phyloP scores from a whole-genome alignment of 805 yeast species.

The Candida qinlingensis region DNA sequence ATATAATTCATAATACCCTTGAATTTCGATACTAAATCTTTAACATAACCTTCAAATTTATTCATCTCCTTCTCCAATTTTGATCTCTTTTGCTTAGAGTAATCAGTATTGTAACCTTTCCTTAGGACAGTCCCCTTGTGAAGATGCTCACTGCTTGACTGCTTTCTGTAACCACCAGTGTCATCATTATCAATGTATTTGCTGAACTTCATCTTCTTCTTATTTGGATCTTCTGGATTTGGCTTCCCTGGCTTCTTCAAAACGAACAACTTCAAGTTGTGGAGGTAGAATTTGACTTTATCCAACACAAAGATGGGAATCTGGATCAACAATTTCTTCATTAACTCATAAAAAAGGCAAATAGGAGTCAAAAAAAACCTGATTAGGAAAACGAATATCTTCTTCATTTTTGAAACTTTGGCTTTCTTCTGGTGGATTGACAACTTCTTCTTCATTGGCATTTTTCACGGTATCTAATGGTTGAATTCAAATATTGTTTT shows the following conservation, averaged over 20 bases:
- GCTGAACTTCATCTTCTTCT: neutral
- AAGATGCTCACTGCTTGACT: neutral
- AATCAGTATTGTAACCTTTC: no score
- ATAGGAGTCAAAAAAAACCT: slow-evolving; percentile 1
- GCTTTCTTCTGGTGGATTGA: neutral
- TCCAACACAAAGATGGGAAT: neutral
- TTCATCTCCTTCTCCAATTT: neutral
- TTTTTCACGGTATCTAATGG: no score
- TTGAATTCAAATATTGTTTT: no score
- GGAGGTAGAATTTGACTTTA: neutral
- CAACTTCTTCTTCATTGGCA: neutral
- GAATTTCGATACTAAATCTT: neutral
- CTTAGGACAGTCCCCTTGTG: neutral
- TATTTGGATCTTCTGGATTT: neutral
- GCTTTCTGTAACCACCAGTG: neutral
- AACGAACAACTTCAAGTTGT: slow-evolving; percentile 4
- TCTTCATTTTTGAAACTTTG: slow-evolving; percentile 1
- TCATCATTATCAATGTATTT: slow-evolving; percentile 3
- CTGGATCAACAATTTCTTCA: slow-evolving; percentile 1
- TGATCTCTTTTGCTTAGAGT: neutral
- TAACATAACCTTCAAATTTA: neutral
- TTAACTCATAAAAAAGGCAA: neutral
- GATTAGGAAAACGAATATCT: neutral
- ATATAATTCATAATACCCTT: neutral
- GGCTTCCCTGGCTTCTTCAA: neutral